phyloP scores from a whole-genome alignment of 2,329 filamentous ascomycete species.

The Parafenestella ontariensis region DNA sequence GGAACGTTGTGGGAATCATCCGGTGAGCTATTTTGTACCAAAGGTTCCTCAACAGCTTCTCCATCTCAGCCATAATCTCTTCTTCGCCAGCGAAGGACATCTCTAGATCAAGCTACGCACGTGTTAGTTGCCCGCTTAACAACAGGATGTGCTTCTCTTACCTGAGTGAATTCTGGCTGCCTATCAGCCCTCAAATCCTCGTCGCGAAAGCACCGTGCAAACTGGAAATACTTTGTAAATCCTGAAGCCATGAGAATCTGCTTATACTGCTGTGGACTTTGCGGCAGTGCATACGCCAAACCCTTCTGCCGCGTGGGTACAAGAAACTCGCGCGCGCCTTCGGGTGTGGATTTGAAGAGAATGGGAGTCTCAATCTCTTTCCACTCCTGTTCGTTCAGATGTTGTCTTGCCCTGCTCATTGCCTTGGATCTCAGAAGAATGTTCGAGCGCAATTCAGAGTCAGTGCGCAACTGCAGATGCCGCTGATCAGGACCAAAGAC shows the following conservation, averaged over 20 bases:
- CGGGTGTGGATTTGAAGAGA: conserved; percentile 96
- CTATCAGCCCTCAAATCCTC: conserved; percentile 91
- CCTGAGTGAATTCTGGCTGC: conserved; percentile 96
- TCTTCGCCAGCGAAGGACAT: conserved; percentile 82
- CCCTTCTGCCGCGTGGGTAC: conserved; percentile 83
- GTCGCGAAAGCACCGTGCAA: conserved; percentile 93
- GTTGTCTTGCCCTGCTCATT: conserved; percentile 60
- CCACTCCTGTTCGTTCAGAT: conserved; percentile 65
- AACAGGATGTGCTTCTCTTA: conserved; percentile 57
- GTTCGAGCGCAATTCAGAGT: conserved; percentile 69
- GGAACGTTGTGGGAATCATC: conserved; percentile 58
- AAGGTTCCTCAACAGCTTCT: conserved; percentile 62
- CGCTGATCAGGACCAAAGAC: conserved; percentile 77
- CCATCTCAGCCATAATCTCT: conserved; percentile 70
- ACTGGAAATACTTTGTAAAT: conserved; percentile 83
- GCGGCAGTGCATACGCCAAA: conserved; percentile 86
- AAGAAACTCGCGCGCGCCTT: conserved; percentile 92
- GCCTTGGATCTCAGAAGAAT: conserved; percentile 73
- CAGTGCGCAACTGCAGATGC: conserved; percentile 84
- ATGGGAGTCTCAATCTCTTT: conserved; percentile 89
- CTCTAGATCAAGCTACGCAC: conserved; percentile 80
- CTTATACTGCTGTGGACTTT: conserved; percentile 98
- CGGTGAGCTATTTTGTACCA: conserved; percentile 60
- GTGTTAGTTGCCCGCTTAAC: conserved; percentile 3
- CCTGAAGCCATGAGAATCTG: conserved; percentile 96